Percentiles rank a stretch among this genome's conserved stretches.
phyloP scores from a whole-genome alignment of 164 flowering plant genomes.

The Kingdonia uniflora region DNA sequence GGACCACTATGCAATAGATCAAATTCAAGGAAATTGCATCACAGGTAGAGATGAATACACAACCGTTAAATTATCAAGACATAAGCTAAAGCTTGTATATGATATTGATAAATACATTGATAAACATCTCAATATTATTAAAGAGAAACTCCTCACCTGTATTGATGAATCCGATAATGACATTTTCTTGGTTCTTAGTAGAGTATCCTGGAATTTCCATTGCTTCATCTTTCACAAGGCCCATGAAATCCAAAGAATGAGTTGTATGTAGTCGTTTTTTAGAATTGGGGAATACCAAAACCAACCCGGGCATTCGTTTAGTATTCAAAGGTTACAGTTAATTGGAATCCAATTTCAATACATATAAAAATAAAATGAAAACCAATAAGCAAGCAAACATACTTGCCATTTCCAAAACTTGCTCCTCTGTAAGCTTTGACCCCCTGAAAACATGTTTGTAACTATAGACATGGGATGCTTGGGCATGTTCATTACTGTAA shows the following conservation, averaged over 20 bases:
- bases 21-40: no score
- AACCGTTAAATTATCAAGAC: no score
- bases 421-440: conserved; percentile 49
- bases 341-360: no score
- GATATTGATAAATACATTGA: no score
- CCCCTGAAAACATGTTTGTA: conserved; percentile 69
- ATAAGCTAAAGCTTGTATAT: no score
- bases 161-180: conserved; percentile 68
- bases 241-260: conserved; percentile 90
- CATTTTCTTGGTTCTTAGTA: conserved; percentile 61
- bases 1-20: no score
- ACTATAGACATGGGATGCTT: conserved; percentile 65
- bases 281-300: conserved; percentile 56
- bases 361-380: conserved; percentile 1
- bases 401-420: no score
- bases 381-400: no score
- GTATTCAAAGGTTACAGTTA: no score
- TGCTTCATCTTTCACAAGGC: conserved; percentile 46
- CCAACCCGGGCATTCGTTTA: conserved; percentile 67
- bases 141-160: conserved; percentile 31
- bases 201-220: conserved; percentile 68
- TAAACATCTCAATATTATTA: no score
- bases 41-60: no score
- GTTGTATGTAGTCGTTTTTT: conserved; percentile 63
- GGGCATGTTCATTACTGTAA: conserved; percentile 34